phyloP scores from a whole-genome alignment of 1,139 yeast species.

The Debaryomyces psychrophilus region DNA sequence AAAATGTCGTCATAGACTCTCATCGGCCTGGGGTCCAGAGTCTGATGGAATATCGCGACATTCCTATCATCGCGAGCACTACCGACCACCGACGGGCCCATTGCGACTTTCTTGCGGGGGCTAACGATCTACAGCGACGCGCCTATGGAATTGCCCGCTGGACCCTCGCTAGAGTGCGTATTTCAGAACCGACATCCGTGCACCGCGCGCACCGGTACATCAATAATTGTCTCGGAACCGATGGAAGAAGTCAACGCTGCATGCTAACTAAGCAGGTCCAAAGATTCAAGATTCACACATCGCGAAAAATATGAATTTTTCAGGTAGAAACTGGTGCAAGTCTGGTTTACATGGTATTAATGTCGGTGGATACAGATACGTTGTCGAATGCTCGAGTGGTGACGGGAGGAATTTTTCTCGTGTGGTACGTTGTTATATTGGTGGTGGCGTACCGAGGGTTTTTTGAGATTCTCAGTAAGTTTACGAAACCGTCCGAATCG shows the following conservation, averaged over 20 bases:
- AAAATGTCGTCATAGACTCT: background rate
- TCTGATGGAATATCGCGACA: background rate
- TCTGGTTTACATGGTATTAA: background rate
- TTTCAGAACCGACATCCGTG: background rate
- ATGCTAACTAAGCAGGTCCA: slow-evolving; percentile 1
- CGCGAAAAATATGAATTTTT: slow-evolving; percentile 3
- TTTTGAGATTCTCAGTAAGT: slow-evolving; percentile 44
- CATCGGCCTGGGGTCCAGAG: background rate
- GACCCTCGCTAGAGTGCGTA: background rate
- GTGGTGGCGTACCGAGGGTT: slow-evolving; percentile 52
- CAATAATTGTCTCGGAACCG: background rate
- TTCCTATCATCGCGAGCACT: no score
- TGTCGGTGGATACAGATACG: slow-evolving; percentile 1
- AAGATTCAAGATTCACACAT: background rate
- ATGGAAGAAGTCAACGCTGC: background rate
- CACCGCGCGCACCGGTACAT: background rate
- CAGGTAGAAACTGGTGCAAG: background rate
- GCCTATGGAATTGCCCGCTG: background rate
- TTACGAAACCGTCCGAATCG: slow-evolving; percentile 30
- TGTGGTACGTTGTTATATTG: slow-evolving; percentile 51
- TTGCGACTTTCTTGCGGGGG: no score
- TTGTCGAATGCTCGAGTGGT: slow-evolving; percentile 10
- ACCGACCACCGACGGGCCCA: no score
- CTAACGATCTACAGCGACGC: no score
- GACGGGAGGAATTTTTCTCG: slow-evolving; percentile 25